phyloP scores from a whole-genome alignment of 495 filamentous ascomycete genomes.

The Aspergillus mulundensis region DNA sequence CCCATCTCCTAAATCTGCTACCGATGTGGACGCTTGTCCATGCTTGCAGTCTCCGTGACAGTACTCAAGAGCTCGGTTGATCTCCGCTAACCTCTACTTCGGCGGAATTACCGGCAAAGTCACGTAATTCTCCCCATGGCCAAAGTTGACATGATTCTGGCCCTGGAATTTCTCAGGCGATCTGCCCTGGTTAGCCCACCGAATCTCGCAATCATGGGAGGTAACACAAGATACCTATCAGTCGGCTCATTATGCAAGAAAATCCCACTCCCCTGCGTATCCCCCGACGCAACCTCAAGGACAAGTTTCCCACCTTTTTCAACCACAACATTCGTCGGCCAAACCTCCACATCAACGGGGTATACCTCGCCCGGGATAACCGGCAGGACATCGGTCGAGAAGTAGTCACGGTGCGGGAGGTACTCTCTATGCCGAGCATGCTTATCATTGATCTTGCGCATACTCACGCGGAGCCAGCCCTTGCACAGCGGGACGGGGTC shows the following conservation, averaged over 20 bases:
- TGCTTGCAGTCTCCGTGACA: neutral
- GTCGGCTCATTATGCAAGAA: constrained; percentile 50
- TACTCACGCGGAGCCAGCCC: constrained; percentile 47
- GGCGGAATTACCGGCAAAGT: constrained; percentile 52
- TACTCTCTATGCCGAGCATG: constrained; percentile 47
- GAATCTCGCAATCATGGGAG: neutral
- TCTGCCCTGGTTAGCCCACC: constrained; percentile 16
- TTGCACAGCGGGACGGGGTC: constrained; percentile 41
- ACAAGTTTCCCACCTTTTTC: constrained; percentile 44
- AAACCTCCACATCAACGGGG: constrained; percentile 60
- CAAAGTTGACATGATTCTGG: constrained; percentile 55
- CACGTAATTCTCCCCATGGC: constrained; percentile 50
- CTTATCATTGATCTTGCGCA: constrained; percentile 48
- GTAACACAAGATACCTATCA: constrained; percentile 33
- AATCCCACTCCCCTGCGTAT: constrained; percentile 58
- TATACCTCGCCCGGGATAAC: constrained; percentile 57
- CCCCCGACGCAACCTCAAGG: constrained; percentile 55
- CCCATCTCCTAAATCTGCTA: neutral
- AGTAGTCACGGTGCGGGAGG: constrained; percentile 59
- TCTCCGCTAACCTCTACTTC: no score
- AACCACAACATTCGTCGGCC: constrained; percentile 65
- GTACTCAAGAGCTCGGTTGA: no score
- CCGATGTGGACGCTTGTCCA: neutral
- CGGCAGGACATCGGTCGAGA: constrained; percentile 50
- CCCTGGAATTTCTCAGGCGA: constrained; percentile 45